Evolutionary conservation across 1,139 yeast species (phyloP).

Genomic region (Candida sp.): DNA sequence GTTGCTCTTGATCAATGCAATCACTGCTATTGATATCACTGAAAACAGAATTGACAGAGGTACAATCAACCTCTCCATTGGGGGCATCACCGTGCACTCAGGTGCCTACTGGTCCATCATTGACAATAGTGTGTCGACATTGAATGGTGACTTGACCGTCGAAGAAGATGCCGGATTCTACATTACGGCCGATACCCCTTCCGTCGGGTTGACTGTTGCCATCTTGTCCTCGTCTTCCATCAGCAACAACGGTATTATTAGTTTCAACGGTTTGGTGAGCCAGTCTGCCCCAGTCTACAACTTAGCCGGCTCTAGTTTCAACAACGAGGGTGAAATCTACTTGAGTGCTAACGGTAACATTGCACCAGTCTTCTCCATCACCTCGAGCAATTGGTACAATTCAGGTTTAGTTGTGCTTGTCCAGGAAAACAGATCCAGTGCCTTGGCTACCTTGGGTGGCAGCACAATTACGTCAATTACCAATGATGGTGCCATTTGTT

Average conservation of each 20-base stretch:
- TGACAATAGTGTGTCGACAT: constrained; percentile 27
- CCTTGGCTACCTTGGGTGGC: constrained; percentile 24
- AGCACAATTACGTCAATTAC: constrained; percentile 18
- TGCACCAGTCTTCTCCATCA: constrained; percentile 22
- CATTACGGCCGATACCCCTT: constrained; percentile 5
- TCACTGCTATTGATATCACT: constrained; percentile 7
- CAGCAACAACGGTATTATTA: constrained; percentile 25
- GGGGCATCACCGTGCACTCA: constrained; percentile 28
- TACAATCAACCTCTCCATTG: constrained; percentile 20
- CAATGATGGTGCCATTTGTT: constrained; percentile 36
- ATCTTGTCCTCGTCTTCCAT: constrained; percentile 17
- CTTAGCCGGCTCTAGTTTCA: constrained; percentile 23
- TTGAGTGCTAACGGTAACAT: constrained; percentile 27
- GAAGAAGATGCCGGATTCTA: constrained; percentile 28
- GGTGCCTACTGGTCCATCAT: constrained; percentile 39
- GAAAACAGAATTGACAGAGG: constrained; percentile 18
- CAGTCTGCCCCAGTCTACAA: constrained; percentile 22
- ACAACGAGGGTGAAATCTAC: constrained; percentile 32
- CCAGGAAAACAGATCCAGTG: constrained; percentile 22
- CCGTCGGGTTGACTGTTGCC: constrained; percentile 16
- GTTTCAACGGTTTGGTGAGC: constrained; percentile 24
- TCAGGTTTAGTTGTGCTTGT: constrained; percentile 29
- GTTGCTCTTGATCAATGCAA: neutral
- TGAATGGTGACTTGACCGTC: constrained; percentile 24
- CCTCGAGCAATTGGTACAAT: constrained; percentile 27